Conservation (phyloP, 768 basidiomycete species). For the Naganishia kalamii region DNA sequence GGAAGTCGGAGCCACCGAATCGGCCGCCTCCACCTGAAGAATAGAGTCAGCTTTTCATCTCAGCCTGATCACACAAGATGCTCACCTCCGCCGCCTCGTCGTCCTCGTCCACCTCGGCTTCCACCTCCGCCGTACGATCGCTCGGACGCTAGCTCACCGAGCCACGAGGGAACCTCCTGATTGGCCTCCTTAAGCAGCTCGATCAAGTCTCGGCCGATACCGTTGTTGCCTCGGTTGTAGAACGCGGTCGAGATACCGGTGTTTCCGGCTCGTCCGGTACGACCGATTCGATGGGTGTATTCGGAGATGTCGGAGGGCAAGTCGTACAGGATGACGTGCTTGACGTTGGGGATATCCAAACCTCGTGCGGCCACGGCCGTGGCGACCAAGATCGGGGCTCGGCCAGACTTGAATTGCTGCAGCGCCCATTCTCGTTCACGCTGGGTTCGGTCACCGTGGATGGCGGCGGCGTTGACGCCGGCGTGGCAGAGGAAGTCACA, state of each 20-base stretch:
- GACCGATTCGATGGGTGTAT: conserved; percentile 96
- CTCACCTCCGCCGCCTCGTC: conserved; percentile 53
- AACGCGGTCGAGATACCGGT: conserved; percentile 92
- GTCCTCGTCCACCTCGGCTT: conserved; percentile 43
- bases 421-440: conserved; percentile 94
- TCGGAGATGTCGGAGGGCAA: conserved; percentile 97
- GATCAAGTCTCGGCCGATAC: conserved; percentile 82
- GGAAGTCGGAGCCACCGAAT: conserved; percentile 49
- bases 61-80: too few species aligned
- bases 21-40: conserved; percentile 54
- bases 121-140: conserved; percentile 57
- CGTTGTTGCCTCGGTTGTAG: conserved; percentile 73
- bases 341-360: conserved; percentile 98
- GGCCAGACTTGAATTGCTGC: conserved; percentile 88
- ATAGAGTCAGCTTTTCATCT: too few species aligned
- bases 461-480: conserved; percentile 83
- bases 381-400: conserved; percentile 92
- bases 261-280: conserved; percentile 98
- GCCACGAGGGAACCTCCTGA: conserved; percentile 75
- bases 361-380: conserved; percentile 99
- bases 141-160: conserved; percentile 79
- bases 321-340: conserved; percentile 97
- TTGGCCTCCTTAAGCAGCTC: conserved; percentile 85
- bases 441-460: conserved; percentile 96
- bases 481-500: conserved; percentile 87